Evolutionary conservation across 2,329 filamentous ascomycete genomes (phyloP), one percentile per base, ranked within the genome.

Genomic region (Thermoascus crustaceus): DNA sequence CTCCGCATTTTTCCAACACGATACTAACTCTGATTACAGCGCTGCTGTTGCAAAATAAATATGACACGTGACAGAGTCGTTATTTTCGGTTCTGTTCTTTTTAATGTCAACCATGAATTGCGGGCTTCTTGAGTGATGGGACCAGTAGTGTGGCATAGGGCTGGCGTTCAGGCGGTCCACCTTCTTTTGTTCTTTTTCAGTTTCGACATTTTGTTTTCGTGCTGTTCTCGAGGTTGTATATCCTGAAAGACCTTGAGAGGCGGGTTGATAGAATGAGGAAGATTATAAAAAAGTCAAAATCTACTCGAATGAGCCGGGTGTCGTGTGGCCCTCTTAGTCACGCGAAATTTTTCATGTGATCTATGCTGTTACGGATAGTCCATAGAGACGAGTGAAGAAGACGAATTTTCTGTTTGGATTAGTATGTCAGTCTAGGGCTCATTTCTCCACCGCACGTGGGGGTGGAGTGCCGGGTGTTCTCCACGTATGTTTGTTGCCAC

Each of bases 41-140:
- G 60, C 67, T 40, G 67, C 68, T 41, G 68, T 71, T 52, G 68
- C 68, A 35, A 71, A 70, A 61, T 71, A 63, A 59, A 50, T 31
- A 38, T 44, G 40, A 33, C 43, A 39, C 37, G 26, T 29, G 26
- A 10, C 26, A 3, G 26, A 10, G 26, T 7, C 26, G 26, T 48
- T 44, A 43, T 48, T 22, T 37, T 38, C 30, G 49, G 45, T 53
- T 51, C 54, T 51, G 44, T 53, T 54, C 50, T 48, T 52, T 46
- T 52, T 57, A 50, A 46, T 57, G 45, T 43, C 48, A 51, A 45
- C 49, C 48, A 47, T 43, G 38, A 39, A 41, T 44, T 44, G 39
- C 42, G 44, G 37, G 37, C 43, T 44, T 48, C 44, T 53, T 54
- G 46, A 50, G 44, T 48, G 49, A 54, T 54, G 50, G 52, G 53